Base-by-base conservation (phyloP, 176 grass and related monocot genomes). In the Musa beccarii region DNA sequence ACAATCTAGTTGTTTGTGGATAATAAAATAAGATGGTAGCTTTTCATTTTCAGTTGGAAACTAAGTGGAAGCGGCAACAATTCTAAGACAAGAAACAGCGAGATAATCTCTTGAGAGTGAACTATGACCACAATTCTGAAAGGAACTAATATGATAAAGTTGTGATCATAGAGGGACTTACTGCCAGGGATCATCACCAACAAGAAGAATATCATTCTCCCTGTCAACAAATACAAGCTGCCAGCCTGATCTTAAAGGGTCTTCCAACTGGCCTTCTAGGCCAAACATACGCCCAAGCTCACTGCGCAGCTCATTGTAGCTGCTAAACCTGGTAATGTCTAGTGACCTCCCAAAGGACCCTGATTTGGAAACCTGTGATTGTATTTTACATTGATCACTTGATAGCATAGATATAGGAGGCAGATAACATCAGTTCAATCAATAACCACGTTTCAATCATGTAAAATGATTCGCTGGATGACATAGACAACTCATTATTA, bases 211-310 rank as follows among this genome's bases (percentile, higher is more conserved):
- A 52, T 98, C 90, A 19, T 93, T 85, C 84, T 98, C 94, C 24
- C 84, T 81, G 88, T 98, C 94, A 69, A 98, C 86, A 63, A 98
- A 98, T 98, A 98, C 94, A 98, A 98, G 94, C 94, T 98, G 94
- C 94, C 94, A 98, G 94, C 94, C 94, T 98, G 94, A 98, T 98
- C 94, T 98, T 80, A 89, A 69, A 50, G 94, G 90, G 84, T 98
- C 84, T 86, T 98, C 94, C 88, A 98, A 93, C 73, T 93, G 86
- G 77, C 88, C 94, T 68, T 93, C 88, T 20, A 98, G 86, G 78
- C 90, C 94, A 76, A 98, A 98, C 84, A 98, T 84, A 63, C 68
- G 83, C 82, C 88, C 94, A 66, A 98, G 81, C 61, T 98, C 94
- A 57, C 88, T 81, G 76, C 90, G 88, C 21, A 98, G 76, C 64